A percentile compares a stretch with the other conserved stretches of the same genome.
Conservation (phyloP, 768 basidiomycete species). For the Bullera alba region DNA sequence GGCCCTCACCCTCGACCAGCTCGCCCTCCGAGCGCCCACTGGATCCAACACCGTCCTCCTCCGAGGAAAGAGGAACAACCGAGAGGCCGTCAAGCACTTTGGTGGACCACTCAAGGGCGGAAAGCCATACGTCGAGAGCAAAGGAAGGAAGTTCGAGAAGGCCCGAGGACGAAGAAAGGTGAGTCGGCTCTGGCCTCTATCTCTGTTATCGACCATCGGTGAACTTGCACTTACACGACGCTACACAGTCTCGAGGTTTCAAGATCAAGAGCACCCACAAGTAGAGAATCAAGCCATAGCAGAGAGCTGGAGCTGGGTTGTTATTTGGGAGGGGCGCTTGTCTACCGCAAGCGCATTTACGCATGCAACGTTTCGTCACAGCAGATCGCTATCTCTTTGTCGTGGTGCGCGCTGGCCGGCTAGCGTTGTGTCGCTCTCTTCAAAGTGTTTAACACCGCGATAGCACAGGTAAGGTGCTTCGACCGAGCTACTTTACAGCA, state of each 20-base stretch:
- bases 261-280: conserved; percentile 46
- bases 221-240: background rate
- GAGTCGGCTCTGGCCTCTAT: too few species aligned
- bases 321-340: background rate
- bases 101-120: conserved; percentile 97
- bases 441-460: too few species aligned
- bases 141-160: conserved; percentile 98
- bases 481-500: too few species aligned
- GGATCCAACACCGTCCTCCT: conserved; percentile 91
- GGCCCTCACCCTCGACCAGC: conserved; percentile 88
- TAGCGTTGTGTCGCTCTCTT: too few species aligned
- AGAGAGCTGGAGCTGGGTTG: background rate
- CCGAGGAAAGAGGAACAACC: conserved; percentile 82
- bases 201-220: too few species aligned
- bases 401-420: too few species aligned
- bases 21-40: conserved; percentile 87
- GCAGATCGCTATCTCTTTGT: too few species aligned
- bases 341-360: too few species aligned
- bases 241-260: conserved; percentile 40
- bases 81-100: conserved; percentile 96
- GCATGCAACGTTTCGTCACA: too few species aligned
- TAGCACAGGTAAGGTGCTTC: too few species aligned
- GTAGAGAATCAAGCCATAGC: conserved; percentile 12
- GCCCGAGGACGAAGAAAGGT: conserved; percentile 94
- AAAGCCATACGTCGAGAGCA: conserved; percentile 91